Evolutionary conservation across 768 basidiomycete genomes (phyloP).

Genomic region (Boletus huronensis): DNA sequence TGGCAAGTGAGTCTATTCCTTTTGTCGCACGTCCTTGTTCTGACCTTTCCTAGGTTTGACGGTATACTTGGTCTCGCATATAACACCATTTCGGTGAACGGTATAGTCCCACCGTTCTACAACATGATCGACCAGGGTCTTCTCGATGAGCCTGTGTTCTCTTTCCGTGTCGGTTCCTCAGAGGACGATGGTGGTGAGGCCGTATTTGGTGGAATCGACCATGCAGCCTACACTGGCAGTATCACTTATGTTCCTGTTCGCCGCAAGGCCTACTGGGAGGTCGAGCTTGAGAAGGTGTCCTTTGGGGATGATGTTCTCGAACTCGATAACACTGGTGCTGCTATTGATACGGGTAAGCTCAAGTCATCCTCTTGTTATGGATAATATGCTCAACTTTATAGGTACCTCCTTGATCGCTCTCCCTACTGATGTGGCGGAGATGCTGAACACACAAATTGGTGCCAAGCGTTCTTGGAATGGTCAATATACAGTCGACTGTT

Average conservation of each 20-base stretch:
- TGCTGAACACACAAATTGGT: conserved; percentile 94
- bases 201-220: conserved; percentile 87
- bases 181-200: conserved; percentile 90
- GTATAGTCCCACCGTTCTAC: conserved; percentile 92
- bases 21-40: not conserved
- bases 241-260: conserved; percentile 87
- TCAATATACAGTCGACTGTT: conserved; percentile 89
- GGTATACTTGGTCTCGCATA: conserved; percentile 94
- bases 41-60: conserved; percentile 64
- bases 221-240: conserved; percentile 69
- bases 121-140: conserved; percentile 82
- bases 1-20: conserved; percentile 63
- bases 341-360: conserved; percentile 78
- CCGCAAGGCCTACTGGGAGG: conserved; percentile 97
- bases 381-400: conserved; percentile 21
- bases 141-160: conserved; percentile 83
- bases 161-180: conserved; percentile 87
- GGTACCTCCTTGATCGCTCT: conserved; percentile 94
- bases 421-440: conserved; percentile 93
- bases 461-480: conserved; percentile 95
- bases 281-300: conserved; percentile 81
- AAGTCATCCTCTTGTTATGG: not conserved
- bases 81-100: conserved; percentile 93
- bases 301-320: conserved; percentile 89
- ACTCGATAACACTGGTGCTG: conserved; percentile 90